Conservation (phyloP, 257 asterid genomes). For the Leonotis leonurus region DNA sequence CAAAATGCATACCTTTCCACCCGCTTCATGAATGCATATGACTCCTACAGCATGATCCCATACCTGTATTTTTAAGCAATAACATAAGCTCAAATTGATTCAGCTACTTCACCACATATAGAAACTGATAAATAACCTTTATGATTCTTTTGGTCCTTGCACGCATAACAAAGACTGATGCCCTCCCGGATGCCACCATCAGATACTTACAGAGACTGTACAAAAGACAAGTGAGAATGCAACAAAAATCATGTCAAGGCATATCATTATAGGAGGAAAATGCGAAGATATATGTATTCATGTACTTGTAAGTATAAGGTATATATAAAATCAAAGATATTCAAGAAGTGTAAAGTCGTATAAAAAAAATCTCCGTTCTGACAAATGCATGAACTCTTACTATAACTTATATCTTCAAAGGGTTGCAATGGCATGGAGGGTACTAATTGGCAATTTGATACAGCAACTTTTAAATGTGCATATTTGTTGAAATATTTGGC, state of each 20-base stretch:
- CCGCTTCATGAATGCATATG: conserved; percentile 84
- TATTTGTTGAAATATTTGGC: background rate
- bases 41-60: conserved; percentile 98
- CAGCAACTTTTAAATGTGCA: background rate
- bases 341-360: background rate
- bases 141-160: conserved; percentile 36
- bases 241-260: background rate
- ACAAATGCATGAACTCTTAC: background rate
- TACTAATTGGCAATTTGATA: background rate
- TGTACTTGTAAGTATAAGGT: background rate
- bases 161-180: conserved; percentile 63
- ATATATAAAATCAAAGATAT: background rate
- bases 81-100: conserved; percentile 18
- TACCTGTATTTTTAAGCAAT: conserved; percentile 38
- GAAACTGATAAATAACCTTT: conserved; percentile 34
- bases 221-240: background rate
- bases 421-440: background rate
- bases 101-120: conserved; percentile 5
- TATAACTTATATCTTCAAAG: background rate
- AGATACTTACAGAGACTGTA: conserved; percentile 80
- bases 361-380: background rate
- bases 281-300: background rate
- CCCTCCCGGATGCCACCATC: conserved; percentile 90
- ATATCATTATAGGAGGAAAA: background rate
- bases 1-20: conserved; percentile 62